Evolutionary conservation across 2,329 filamentous ascomycete species (phyloP).

Genomic region (Metarhizium robertsii): DNA sequence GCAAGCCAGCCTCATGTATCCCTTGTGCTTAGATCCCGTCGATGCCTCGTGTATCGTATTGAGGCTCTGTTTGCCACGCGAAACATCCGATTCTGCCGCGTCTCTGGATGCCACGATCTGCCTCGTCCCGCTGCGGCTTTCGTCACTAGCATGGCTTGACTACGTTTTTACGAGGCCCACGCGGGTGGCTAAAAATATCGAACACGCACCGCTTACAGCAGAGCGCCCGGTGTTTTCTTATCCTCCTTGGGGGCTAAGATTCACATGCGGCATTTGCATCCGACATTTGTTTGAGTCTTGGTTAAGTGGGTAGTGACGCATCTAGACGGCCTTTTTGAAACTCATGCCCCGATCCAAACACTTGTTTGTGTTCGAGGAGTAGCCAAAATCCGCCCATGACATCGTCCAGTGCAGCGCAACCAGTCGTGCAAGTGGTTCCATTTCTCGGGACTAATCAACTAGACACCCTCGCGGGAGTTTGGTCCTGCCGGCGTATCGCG

Average conservation of each 20-base stretch:
- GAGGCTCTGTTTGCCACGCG: too few relatives aligned
- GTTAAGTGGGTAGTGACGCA: background rate
- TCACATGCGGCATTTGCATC: background rate
- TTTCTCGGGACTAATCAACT: background rate
- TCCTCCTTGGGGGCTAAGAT: background rate
- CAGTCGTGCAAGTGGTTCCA: slow-evolving; percentile 11
- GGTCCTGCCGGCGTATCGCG: background rate
- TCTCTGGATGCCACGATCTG: too few relatives aligned
- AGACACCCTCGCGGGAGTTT: background rate
- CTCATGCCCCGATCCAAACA: background rate
- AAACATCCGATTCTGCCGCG: too few relatives aligned
- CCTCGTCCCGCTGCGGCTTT: background rate
- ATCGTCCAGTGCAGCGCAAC: slow-evolving; percentile 2
- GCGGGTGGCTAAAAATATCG: too few relatives aligned
- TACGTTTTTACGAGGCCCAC: too few relatives aligned
- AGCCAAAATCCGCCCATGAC: slow-evolving; percentile 5
- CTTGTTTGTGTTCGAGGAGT: background rate
- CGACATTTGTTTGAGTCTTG: too few relatives aligned
- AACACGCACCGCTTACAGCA: too few relatives aligned
- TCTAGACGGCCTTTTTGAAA: background rate
- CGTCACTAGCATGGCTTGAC: background rate
- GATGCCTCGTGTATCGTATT: too few relatives aligned
- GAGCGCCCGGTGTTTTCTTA: too few relatives aligned
- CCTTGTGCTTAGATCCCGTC: too few relatives aligned
- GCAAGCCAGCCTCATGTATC: too few relatives aligned